These are phyloP conservation scores for Rhizoclosmatium globosum DNA, from an alignment of 192 early-diverging fungal genomes.

Conservation along the genomic window DNA sequence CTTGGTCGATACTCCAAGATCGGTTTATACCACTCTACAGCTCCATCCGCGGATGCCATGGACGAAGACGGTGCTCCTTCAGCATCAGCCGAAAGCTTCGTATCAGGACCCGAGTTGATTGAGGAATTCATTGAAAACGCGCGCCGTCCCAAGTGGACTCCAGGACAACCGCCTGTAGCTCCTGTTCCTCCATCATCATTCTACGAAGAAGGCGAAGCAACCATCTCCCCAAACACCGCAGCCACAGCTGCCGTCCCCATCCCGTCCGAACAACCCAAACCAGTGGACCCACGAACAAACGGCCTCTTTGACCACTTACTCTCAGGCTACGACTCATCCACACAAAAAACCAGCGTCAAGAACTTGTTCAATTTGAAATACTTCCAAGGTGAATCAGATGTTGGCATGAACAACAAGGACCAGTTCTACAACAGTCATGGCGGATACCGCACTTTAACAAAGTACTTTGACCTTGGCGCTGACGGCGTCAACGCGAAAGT, in stretches of 20 bases:
- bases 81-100: background rate
- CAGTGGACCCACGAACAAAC: conserved; percentile 3
- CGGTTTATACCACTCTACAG: conserved; percentile 8
- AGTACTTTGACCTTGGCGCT: conserved; percentile 3
- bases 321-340: background rate
- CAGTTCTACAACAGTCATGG: conserved; percentile 14
- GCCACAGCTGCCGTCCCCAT: background rate
- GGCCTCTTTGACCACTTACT: background rate
- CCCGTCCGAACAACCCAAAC: background rate
- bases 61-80: background rate
- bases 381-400: conserved; percentile 21
- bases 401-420: conserved; percentile 1
- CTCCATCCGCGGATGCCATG: background rate
- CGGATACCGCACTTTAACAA: background rate
- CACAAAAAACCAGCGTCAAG: background rate
- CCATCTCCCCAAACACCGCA: background rate
- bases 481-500: background rate
- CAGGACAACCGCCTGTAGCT: background rate
- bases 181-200: background rate
- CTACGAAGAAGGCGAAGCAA: background rate
- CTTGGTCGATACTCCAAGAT: conserved; percentile 36
- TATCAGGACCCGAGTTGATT: background rate
- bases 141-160: background rate
- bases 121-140: conserved; percentile 3
- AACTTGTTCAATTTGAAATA: conserved; percentile 5